Percentiles rank a stretch among this genome's conserved stretches.
These are phyloP conservation scores for Brachypodium distachyon DNA, from an alignment of 202 grass and related monocot species.

Conservation along the genomic window DNA sequence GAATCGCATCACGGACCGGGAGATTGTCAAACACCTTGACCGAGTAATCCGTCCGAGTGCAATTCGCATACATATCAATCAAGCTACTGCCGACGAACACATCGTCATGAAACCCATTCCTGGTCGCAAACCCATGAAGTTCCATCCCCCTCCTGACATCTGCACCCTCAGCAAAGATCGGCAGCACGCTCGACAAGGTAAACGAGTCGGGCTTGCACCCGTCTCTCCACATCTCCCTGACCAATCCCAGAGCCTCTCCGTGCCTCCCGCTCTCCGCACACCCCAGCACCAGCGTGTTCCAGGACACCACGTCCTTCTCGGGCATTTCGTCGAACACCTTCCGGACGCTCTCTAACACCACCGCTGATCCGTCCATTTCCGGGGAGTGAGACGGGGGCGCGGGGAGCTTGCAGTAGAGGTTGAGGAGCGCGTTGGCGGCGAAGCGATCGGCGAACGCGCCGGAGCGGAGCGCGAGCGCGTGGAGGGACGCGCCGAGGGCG, in stretches of 20 bases:
- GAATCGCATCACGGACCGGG: conserved; percentile 33
- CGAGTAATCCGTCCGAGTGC: conserved; percentile 44
- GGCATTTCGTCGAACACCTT: conserved; percentile 81
- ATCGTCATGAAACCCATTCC: conserved; percentile 40
- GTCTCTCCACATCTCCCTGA: conserved; percentile 51
- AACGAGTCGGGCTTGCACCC: conserved; percentile 58
- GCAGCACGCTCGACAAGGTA: conserved; percentile 56
- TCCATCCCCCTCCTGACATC: conserved; percentile 52
- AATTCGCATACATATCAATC: conserved; percentile 85
- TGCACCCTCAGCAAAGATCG: conserved; percentile 47
- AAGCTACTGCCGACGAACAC: conserved; percentile 67
- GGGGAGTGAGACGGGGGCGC: neutral
- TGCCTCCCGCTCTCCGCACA: conserved; percentile 38
- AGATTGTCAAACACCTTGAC: conserved; percentile 50
- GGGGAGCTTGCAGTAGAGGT: conserved; percentile 55
- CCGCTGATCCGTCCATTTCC: neutral
- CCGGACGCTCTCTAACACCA: neutral
- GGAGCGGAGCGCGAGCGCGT: conserved; percentile 57
- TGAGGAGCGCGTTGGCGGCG: conserved; percentile 51
- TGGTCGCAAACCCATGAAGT: conserved; percentile 55
- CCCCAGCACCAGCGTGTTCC: conserved; percentile 56
- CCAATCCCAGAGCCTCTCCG: conserved; percentile 28
- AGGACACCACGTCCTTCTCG: conserved; percentile 46
- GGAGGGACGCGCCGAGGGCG: conserved; percentile 40
- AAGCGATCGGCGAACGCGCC: conserved; percentile 38